Evolutionary conservation across 192 early-diverging fungal species (phyloP).

Genomic region (Coemansia furcata): DNA sequence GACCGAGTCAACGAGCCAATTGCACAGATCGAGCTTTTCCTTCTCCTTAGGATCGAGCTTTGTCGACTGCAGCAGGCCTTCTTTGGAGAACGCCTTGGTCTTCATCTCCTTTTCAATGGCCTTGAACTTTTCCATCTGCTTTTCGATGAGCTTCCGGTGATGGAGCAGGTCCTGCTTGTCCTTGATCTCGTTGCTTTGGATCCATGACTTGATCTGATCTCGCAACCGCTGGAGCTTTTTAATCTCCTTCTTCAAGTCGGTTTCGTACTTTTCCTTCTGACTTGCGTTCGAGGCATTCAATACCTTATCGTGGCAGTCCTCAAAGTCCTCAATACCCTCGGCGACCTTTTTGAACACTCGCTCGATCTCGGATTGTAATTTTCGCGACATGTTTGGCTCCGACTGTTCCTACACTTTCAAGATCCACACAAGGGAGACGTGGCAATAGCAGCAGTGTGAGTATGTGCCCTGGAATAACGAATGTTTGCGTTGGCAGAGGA

Average conservation of each 20-base stretch:
- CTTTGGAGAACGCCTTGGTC: constrained; percentile 97
- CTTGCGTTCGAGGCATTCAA: constrained; percentile 72
- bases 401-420: neutral
- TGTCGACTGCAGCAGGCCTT: constrained; percentile 75
- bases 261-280: constrained; percentile 97
- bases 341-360: constrained; percentile 90
- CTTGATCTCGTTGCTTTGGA: constrained; percentile 92
- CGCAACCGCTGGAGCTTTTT: constrained; percentile 95
- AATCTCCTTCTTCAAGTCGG: constrained; percentile 97
- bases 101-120: constrained; percentile 98
- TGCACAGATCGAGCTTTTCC: constrained; percentile 81
- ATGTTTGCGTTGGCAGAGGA: neutral
- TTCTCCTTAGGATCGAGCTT: constrained; percentile 93
- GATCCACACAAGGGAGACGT: neutral
- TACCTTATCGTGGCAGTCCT: constrained; percentile 87
- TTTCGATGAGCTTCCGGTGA: constrained; percentile 91
- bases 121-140: constrained; percentile 99
- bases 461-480: neutral
- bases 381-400: constrained; percentile 35
- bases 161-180: constrained; percentile 89
- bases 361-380: constrained; percentile 80
- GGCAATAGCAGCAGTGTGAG: neutral
- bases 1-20: constrained; percentile 81
- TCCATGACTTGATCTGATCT: constrained; percentile 99
- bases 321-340: constrained; percentile 95